These are phyloP conservation scores for Silene noctiflora DNA, from an alignment of 179 eudicot species.

Conservation along the genomic window DNA sequence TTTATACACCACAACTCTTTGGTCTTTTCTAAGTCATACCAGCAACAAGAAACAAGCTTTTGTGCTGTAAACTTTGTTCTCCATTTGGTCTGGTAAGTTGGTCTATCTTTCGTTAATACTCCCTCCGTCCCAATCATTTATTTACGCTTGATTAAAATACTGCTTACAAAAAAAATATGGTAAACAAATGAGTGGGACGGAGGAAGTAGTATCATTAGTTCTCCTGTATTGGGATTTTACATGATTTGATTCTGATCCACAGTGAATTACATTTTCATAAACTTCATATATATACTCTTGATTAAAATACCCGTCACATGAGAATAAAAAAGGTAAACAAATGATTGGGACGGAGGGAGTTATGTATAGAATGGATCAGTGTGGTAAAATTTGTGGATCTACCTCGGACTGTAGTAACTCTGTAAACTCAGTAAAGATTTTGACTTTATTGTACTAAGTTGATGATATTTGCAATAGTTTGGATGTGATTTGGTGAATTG, in stretches of 20 bases:
- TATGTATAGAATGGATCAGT: not conserved
- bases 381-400: not conserved
- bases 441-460: conserved; percentile 7
- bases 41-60: not conserved
- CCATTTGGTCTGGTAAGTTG: conserved; percentile 7
- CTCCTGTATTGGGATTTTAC: not conserved
- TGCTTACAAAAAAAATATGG: too few relatives aligned
- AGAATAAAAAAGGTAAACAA: not conserved
- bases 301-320: not conserved
- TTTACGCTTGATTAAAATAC: not conserved
- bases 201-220: not conserved
- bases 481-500: not conserved
- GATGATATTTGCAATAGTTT: not conserved
- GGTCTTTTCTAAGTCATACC: not conserved
- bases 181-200: too few relatives aligned
- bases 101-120: not conserved
- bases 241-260: not conserved
- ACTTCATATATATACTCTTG: not conserved
- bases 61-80: not conserved
- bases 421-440: not conserved
- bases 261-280: not conserved
- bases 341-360: not conserved
- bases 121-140: not conserved
- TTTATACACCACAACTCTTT: not conserved
- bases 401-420: not conserved